A percentile compares a stretch with the other conserved stretches of the same genome.
These are phyloP conservation scores for Aethionema arabicum DNA, from an alignment of 345 rosid species.

Conservation along the genomic window DNA sequence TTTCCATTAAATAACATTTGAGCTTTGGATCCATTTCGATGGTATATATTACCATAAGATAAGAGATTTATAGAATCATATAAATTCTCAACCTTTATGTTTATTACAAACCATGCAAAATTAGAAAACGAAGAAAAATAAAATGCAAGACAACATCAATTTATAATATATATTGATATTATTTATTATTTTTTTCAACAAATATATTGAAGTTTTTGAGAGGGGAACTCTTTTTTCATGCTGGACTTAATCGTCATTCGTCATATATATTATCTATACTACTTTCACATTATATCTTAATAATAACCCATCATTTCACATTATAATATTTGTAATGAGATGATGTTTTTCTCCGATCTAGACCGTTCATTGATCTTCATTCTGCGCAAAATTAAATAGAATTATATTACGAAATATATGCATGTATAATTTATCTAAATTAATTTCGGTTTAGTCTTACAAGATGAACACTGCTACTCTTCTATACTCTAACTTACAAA, in stretches of 20 bases:
- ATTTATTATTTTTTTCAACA: neutral
- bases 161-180: neutral
- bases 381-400: conserved; percentile 22
- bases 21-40: too few species aligned
- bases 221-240: conserved; percentile 32
- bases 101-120: neutral
- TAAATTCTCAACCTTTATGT: too few species aligned
- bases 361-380: conserved; percentile 12
- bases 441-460: too few species aligned
- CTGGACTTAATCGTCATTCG: conserved; percentile 17
- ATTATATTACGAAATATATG: conserved; percentile 3
- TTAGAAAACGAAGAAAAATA: conserved; percentile 1
- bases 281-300: neutral
- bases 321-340: neutral
- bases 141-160: conserved; percentile 3
- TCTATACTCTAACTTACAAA: too few species aligned
- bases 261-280: neutral
- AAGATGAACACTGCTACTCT: too few species aligned
- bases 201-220: conserved; percentile 35
- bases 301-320: too few species aligned
- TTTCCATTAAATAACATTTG: too few species aligned
- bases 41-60: too few species aligned
- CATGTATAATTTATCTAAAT: neutral
- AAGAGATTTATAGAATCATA: too few species aligned
- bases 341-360: conserved; percentile 14